Evolutionary conservation across 768 basidiomycete genomes (phyloP), one percentile per base, ranked within the genome.

Genomic region (Trametes maxima): DNA sequence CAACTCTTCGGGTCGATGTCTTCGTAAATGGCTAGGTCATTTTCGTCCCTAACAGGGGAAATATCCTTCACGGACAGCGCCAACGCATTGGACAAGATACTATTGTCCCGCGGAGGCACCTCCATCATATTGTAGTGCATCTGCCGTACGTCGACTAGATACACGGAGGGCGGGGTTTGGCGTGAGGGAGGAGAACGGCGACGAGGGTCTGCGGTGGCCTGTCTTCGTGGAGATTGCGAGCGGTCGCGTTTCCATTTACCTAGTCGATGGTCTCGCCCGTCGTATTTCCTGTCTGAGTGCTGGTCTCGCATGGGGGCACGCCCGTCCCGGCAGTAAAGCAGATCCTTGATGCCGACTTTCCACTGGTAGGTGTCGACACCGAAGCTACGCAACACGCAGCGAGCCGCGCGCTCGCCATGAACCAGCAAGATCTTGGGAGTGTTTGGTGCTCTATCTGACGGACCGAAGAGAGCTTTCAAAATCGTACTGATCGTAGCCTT

Each of bases 361-460:
- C 80, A 86, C 1, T 48, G 45, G n/a, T 70, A 70, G 8, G 72
- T 72, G 39, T 83, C 74, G 17, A 85, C 69, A 12, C 78, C 79
- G 13, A 79, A 72, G 33, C 75, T 76, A 17, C 64, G 64, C 7
- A 86, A 72, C 11, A 78, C 70, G n/a, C 73, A 73, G 6, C 71
- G 65, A 0, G 80, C 75, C 62, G 77, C 68, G 42, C 75, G 68
- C 59, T 78, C 74, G 25, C 80, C 73, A 44, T 80, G 75, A 3
- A 85, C 80, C 7, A 87, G 75, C 5, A 86, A 68, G 24, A 86
- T 65, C 51, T 78, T 67, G 0, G 83, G 82, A 2, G 49, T 22
- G 5, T 36, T 45, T 10, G 14, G 36, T 7, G 63, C 47, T 36
- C 70, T 67, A 14, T 69, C 67, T 8, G 33, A n/a, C 2, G 39